Evolutionary conservation across 768 basidiomycete genomes (phyloP), one percentile per base, ranked within the genome.

Genomic region (Boletus tylopilopsis): DNA sequence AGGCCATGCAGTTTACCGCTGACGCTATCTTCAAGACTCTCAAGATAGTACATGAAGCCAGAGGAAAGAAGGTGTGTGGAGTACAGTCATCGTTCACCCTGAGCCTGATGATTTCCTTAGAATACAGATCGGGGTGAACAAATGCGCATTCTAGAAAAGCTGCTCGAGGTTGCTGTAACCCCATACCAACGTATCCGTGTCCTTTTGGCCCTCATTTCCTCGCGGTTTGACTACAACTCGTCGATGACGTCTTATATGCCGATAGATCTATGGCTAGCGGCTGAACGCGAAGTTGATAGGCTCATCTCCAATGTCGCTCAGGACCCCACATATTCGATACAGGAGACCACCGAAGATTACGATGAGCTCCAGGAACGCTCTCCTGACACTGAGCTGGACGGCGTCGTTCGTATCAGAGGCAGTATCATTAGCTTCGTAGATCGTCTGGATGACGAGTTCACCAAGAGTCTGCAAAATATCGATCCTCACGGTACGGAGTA

Each of bases 401-500:
- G 88, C 11, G 63, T 85, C 38, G 93, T 98, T 50, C 80, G 83
- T 51, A 87, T 99, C 51, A 87, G 95, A 44, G 96, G 96, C 36
- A 95, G 90, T 64, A 82, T 99, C 67, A 95, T 98, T 69, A 91
- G 90, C 64, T 91, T 96, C 58, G 81, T 99, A 40, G 96, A 99
- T 68, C 85, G 94, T 45, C 72, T 99, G 40, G 96, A 98, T 66
- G 96, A 98, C 60, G 96, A 99, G 71, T 99, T 99, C 68, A 97
- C 94, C 37, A 90, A 90, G 64, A 94, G 91, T 61, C 71, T 99
- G 29, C 96, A 98, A 79, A 93, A 97, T 63, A 93, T 96, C 55
- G 96, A 99, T 62, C 95, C 96, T 8, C 96, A 99, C 65, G 94
- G 96, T 2, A 92, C 90, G n/a, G 96, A 99, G 68, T 99, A 99